Base-by-base conservation (phyloP, 116 monocot species). In the Phalaenopsis hybrid region DNA sequence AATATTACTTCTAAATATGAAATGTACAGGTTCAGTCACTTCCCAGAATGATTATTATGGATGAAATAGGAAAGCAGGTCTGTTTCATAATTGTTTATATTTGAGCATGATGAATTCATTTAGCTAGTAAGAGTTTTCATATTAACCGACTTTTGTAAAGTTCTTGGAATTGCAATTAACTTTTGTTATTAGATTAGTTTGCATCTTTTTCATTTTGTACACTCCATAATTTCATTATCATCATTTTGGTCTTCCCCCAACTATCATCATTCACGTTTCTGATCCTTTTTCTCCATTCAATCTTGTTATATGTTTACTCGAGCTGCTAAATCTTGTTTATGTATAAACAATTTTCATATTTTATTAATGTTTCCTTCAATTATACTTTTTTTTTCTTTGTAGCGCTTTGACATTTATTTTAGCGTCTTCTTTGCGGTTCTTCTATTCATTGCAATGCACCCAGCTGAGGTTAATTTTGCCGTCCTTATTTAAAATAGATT, bases 31-130 rank as follows among this genome's bases (percentile, higher is more conserved):
- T 94, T 79, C 89, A 92, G 78, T 97, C 97, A 73, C 94, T 97
- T 85, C 97, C 97, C 63, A 92, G 97, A 86, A 97, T 94, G 97
- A 97, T 97, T 80, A 91, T 97, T 55, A 88, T 89, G 85, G 93
- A 97, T 88, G 97, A 94, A 86, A 97, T 97, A 78, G 93, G 97
- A 79, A 97, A 91, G 82, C 94, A 94, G 97, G 97, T 94, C 5
- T 67, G 78, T 79, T 72, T 28, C 48, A 67, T 18, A 16, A 18
- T 46, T 16, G 6, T 49, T 70, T 11, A 48, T 65, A 9, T 65
- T 74, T 65, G 41, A 50, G 21, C 28, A 44, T 43, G 43, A 67
- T 44, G 13, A 65, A 11, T 15, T 41, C 16, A 3, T 63, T 8
- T 23, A 0, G 0, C 61, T 51, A 11, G 2, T 2, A 51, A 6